phyloP scores from a whole-genome alignment of 306 rosid genomes.

The Casuarina cunninghamiana region DNA sequence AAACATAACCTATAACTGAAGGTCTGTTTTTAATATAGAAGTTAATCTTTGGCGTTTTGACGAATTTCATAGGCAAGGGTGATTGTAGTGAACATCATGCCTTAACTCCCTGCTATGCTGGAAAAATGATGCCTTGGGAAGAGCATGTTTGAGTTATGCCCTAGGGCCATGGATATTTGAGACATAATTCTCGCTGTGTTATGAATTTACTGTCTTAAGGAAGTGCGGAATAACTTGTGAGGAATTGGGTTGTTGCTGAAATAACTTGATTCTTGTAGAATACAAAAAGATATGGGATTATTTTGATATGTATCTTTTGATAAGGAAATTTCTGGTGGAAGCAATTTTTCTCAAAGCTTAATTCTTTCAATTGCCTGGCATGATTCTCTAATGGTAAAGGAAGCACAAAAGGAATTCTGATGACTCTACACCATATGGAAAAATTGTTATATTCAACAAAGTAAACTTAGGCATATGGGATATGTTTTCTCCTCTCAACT shows the following conservation, averaged over 20 bases:
- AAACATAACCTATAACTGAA: neutral
- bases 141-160: neutral
- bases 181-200: neutral
- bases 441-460: constrained; percentile 2
- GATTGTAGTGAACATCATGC: neutral
- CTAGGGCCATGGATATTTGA: neutral
- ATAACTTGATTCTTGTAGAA: neutral
- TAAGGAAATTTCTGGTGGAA: neutral
- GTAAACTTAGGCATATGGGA: neutral
- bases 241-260: neutral
- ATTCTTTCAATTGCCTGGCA: neutral
- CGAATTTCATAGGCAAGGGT: neutral
- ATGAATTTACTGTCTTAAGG: neutral
- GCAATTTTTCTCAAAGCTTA: neutral
- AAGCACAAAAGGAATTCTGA: constrained; percentile 2
- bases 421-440: constrained; percentile 4
- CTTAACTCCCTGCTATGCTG: neutral
- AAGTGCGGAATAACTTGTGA: neutral
- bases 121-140: constrained; percentile 1
- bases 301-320: constrained; percentile 5
- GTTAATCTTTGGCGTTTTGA: neutral
- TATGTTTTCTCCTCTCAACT: neutral
- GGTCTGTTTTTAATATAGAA: neutral
- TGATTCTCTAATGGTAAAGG: constrained; percentile 1
- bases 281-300: neutral